These are phyloP conservation scores for Citrus inodora DNA, from an alignment of 345 rosid genomes.

Conservation along the genomic window DNA sequence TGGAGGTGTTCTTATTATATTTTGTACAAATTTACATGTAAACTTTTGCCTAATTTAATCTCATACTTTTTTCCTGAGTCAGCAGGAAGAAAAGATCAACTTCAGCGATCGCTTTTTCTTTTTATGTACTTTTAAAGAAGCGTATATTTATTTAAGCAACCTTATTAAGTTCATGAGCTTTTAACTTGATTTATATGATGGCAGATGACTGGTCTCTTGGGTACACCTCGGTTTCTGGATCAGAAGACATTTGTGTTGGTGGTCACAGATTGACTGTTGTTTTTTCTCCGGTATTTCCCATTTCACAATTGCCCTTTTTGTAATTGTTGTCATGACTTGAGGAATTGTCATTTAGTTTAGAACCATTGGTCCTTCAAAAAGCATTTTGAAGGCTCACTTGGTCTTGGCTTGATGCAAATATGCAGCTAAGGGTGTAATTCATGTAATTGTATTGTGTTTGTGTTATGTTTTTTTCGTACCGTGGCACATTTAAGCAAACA, in stretches of 20 bases:
- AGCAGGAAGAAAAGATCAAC: not conserved
- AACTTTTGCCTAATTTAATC: not conserved
- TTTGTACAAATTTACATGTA: not conserved
- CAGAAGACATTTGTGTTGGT: slow-evolving; percentile 70
- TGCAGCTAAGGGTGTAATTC: too few relatives aligned
- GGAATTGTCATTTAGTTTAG: not conserved
- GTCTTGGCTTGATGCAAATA: not conserved
- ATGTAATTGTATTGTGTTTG: too few relatives aligned
- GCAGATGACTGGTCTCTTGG: slow-evolving; percentile 75
- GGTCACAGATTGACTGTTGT: slow-evolving; percentile 62
- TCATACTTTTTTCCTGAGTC: not conserved
- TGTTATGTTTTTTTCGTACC: too few relatives aligned
- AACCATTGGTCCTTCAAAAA: not conserved
- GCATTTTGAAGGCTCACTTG: not conserved
- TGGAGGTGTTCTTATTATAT: not conserved
- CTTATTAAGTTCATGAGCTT: slow-evolving; percentile 8
- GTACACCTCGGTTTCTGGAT: slow-evolving; percentile 64
- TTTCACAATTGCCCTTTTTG: not conserved
- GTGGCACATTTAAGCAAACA: too few relatives aligned
- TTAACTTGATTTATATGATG: slow-evolving; percentile 21
- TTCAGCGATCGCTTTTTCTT: not conserved
- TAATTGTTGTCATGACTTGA: not conserved
- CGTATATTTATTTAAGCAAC: not conserved
- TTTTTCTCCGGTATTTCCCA: slow-evolving; percentile 65
- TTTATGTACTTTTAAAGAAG: not conserved